Evolutionary conservation across 2,329 filamentous ascomycete genomes (phyloP), one percentile per base, ranked within the genome.

Genomic region (Cadophora malorum): DNA sequence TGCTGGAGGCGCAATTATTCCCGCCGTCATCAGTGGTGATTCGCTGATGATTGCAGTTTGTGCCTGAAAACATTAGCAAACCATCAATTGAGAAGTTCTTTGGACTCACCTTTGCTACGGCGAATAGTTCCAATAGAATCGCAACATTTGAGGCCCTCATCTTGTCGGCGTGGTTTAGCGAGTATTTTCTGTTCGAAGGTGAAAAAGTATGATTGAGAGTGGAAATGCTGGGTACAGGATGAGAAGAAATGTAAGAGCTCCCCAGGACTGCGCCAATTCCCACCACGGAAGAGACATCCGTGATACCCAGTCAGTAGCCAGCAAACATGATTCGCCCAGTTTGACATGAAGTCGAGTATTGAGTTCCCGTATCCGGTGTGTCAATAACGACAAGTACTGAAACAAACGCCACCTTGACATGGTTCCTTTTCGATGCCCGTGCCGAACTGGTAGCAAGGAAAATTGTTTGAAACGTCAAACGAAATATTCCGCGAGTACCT

Each of bases 31-130:
- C 33, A 59, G 28, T 25, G 56, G 35, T 21, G 56, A 25, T 28
- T 59, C 56, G 23, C 21, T 59, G 21, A 59, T 59, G 35, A 59
- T 59, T 28, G 33, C 33, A 19, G 38, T 23, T 38, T 59, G 56
- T 16, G 56, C 56, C 56, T 59, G n/a, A 2, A 14, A 28, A 19
- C 2, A 21, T 59, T 25, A 59, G 56, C 56, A 28, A 14, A 59
- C 25, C 2, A 16, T 41, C 21, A 38, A 19, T 25, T 1, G 14
- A 10, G 3, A 9, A 1, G 33, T 21, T 14, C 8, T 4, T 41
- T 25, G 4, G 1, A 6, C 21, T 45, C 21, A 45, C 56, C n/a
- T 59, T 35, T 19, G 35, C 56, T 16, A 16, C 4, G 56, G 56
- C 38, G 10, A 59, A 25, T 25, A 23, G 4, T 28, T 23, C 35